A percentile compares a stretch with the other conserved stretches of the same genome.
phyloP scores from a whole-genome alignment of 192 early-diverging fungal genomes.

The Diversispora eburnea region DNA sequence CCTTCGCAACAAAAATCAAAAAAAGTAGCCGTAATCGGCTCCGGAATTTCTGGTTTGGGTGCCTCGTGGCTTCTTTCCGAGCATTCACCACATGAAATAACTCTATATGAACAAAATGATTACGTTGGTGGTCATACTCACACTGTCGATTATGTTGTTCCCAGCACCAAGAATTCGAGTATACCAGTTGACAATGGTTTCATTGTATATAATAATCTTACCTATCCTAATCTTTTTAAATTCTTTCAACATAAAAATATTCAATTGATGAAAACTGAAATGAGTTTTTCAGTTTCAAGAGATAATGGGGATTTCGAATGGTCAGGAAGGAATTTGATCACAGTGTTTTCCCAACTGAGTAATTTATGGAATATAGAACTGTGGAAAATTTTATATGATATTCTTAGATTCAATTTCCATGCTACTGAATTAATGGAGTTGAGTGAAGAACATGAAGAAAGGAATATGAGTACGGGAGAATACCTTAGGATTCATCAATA shows the following conservation, averaged over 20 bases:
- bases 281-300: slow-evolving; percentile 61
- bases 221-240: slow-evolving; percentile 58
- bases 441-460: slow-evolving; percentile 37
- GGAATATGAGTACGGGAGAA: slow-evolving; percentile 46
- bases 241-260: slow-evolving; percentile 48
- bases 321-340: slow-evolving; percentile 52
- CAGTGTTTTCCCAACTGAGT: slow-evolving; percentile 51
- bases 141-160: slow-evolving; percentile 50
- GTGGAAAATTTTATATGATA: slow-evolving; percentile 54
- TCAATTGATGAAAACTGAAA: slow-evolving; percentile 42
- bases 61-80: slow-evolving; percentile 55
- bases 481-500: slow-evolving; percentile 51
- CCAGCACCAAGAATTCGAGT: slow-evolving; percentile 24
- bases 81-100: slow-evolving; percentile 39
- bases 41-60: slow-evolving; percentile 41
- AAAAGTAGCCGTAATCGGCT: slow-evolving; percentile 24
- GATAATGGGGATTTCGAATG: slow-evolving; percentile 62
- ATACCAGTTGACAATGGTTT: slow-evolving; percentile 66
- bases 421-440: slow-evolving; percentile 48
- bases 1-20: background rate
- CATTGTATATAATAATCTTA: slow-evolving; percentile 62
- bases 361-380: slow-evolving; percentile 46
- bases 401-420: slow-evolving; percentile 52
- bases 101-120: slow-evolving; percentile 46
- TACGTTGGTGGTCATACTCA: slow-evolving; percentile 64